Evolutionary conservation across 1,284 basidiomycete species (phyloP), one percentile per base, ranked within the genome.

Genomic region (Acaromyces ingoldii): DNA sequence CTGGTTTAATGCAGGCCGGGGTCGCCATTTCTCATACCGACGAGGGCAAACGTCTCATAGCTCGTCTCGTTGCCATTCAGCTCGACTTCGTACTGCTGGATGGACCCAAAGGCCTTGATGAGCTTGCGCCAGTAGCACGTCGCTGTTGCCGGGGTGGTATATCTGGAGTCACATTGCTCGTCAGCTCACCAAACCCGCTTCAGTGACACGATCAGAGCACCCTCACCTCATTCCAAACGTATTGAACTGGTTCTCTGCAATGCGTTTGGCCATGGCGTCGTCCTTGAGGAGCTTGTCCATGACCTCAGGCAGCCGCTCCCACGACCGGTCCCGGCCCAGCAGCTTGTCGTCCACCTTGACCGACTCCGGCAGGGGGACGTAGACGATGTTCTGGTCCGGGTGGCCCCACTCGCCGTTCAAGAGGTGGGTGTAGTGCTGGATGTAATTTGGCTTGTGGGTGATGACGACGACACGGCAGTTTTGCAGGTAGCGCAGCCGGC

Each of bases 341-440:
- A 60, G 53, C 4, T 51, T 38, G 5, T 59, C 64, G 24, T 52
- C 17, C 13, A 34, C 42, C 19, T 47, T 33, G 13, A 22, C 50
- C 4, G 57, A 60, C 57, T 17, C 1, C 47, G 54, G 26, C 51
- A 49, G 44, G n/a, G 67, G 67, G 19, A 72, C 63, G 21, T 65
- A 68, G 36, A 72, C 69, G 37, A 72, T 72, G 63, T 72, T 72
- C 36, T 72, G 69, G 43, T 72, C 69, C n/a, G 63, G 62, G 37
- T 60, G 63, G 7, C 25, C 24, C 13, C 58, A 56, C 33, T 72
- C 62, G 7, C 63, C 44, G 39, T 72, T 72, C 46, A 63, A 70
- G 3, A 72, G 61, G 41, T 72, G 69, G 3, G 69, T 70, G 58
- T 61, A 70, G 46, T 72, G 69, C 36, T 72, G 67, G 24, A 72